Evolutionary conservation across 2,329 filamentous ascomycete species (phyloP).

Genomic region (Ceratocystis smalleyi): DNA sequence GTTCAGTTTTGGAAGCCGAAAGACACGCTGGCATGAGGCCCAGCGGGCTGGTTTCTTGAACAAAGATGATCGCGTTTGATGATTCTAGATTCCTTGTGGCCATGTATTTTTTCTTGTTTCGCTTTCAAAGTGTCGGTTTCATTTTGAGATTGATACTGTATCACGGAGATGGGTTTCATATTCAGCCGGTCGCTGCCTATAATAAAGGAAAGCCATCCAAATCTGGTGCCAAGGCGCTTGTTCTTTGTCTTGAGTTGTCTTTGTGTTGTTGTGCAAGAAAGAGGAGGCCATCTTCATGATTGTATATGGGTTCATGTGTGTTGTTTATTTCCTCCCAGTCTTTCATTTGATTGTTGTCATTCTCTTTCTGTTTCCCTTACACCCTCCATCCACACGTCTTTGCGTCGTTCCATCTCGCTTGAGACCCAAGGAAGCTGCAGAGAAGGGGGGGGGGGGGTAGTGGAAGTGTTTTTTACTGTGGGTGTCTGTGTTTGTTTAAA

Average conservation of each 20-base stretch:
- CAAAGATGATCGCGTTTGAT: background rate
- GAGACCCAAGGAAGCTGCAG: background rate
- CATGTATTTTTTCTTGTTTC: background rate
- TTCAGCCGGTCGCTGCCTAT: background rate
- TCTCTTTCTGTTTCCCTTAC: background rate
- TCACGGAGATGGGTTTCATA: no score
- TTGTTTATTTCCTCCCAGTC: constrained; percentile 4
- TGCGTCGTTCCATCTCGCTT: background rate
- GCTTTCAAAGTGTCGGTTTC: background rate
- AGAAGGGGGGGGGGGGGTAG: background rate
- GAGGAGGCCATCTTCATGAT: constrained; percentile 15
- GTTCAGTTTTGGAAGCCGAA: constrained; percentile 64
- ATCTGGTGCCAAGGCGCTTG: background rate
- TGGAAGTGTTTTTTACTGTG: background rate
- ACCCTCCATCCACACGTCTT: background rate
- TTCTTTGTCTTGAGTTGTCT: constrained; percentile 6
- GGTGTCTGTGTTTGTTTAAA: background rate
- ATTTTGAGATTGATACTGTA: no score
- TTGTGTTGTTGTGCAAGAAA: constrained; percentile 5
- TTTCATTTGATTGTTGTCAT: background rate
- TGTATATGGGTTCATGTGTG: constrained; percentile 17
- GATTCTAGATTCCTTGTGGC: background rate
- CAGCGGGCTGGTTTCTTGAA: background rate
- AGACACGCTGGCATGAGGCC: constrained; percentile 19
- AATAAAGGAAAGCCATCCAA: background rate